phyloP scores from a whole-genome alignment of 768 basidiomycete species.

The Nidularia pulvinata region DNA sequence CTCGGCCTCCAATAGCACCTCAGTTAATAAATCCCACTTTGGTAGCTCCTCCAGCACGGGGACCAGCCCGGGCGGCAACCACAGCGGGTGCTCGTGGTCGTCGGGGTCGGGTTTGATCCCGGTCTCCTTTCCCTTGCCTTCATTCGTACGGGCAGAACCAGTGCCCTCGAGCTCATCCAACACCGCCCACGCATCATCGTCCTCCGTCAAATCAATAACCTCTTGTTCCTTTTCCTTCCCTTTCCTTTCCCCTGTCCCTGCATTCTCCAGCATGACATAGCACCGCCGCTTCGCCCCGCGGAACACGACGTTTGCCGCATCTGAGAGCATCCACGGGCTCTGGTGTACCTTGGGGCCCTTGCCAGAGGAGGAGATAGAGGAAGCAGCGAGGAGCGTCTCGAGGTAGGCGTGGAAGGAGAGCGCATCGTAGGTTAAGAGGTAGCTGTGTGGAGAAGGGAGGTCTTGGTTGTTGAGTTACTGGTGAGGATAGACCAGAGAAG shows the following conservation, averaged over 20 bases:
- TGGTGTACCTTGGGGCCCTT: slow-evolving; percentile 57
- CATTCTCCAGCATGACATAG: slow-evolving; percentile 46
- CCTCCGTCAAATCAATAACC: slow-evolving; percentile 45
- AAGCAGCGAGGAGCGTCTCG: slow-evolving; percentile 78
- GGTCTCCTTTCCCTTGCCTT: slow-evolving; percentile 13
- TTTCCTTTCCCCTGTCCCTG: slow-evolving; percentile 16
- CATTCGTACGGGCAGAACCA: background rate
- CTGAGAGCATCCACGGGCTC: slow-evolving; percentile 90
- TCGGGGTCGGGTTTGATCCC: slow-evolving; percentile 5
- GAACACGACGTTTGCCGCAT: slow-evolving; percentile 89
- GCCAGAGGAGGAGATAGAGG: slow-evolving; percentile 43
- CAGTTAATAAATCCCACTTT: slow-evolving; percentile 87
- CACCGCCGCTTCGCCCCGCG: slow-evolving; percentile 80
- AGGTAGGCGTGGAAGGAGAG: slow-evolving; percentile 91
- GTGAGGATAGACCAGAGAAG: background rate
- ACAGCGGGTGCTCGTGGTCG: slow-evolving; percentile 36
- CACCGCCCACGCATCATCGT: slow-evolving; percentile 78
- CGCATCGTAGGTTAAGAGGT: slow-evolving; percentile 88
- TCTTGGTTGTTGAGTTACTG: background rate
- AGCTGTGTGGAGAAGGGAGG: slow-evolving; percentile 37
- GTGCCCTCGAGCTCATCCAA: slow-evolving; percentile 61
- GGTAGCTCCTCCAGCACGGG: slow-evolving; percentile 93
- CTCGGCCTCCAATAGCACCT: slow-evolving; percentile 91
- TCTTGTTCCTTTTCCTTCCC: slow-evolving; percentile 18
- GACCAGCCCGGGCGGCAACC: slow-evolving; percentile 80